Evolutionary conservation across 2,329 filamentous ascomycete species (phyloP), one percentile per base, ranked within the genome.

Genomic region (Colletotrichum phormii): DNA sequence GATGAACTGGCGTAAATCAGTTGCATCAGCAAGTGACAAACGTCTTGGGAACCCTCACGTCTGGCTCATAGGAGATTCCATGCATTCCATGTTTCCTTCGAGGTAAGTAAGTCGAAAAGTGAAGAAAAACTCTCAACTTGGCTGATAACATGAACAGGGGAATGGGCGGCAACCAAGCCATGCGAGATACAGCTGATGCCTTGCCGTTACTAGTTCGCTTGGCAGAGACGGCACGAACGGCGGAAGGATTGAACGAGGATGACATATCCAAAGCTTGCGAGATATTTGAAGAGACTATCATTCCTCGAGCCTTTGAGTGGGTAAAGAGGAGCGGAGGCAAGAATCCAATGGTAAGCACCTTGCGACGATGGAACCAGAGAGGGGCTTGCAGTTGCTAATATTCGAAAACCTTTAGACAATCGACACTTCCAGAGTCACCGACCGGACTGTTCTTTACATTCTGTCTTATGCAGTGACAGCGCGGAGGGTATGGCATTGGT

Each of bases 101-200:
- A 49, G 42, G 42, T 49, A 9, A 11, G 3, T 18, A 3, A 6
- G 18, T n/a, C 18, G 18, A 11, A 6, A n/a, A 18, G 6, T 7
- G 0, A 9, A n/a, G 18, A 2, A 4, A 18, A 7, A 11, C 18
- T 4, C 3, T 18, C 7, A 3, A 4, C 26, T 26, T 4, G 4
- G 26, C 26, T 26, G n/a, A 6, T 18, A 18, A 49, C 42, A n/a
- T n/a, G 15, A 9, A 11, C 15, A n/a, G 42, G 0, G 42, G 42
- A 5, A 49, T n/a, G 18, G 42, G 42, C 7, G 42, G 42, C 4
- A 18, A 49, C 18, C 42, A 49, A 49, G 42, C 42, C 42, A 49
- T 49, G 18, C 42, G 15, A 49, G 42, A n/a, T n/a, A 49, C 42
- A 8, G 42, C 42, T 6, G 42, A 49, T 49, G 42, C 42, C 18